Conservation (phyloP, 352 stramenopile species). For the Globisporangium cystogenes region DNA sequence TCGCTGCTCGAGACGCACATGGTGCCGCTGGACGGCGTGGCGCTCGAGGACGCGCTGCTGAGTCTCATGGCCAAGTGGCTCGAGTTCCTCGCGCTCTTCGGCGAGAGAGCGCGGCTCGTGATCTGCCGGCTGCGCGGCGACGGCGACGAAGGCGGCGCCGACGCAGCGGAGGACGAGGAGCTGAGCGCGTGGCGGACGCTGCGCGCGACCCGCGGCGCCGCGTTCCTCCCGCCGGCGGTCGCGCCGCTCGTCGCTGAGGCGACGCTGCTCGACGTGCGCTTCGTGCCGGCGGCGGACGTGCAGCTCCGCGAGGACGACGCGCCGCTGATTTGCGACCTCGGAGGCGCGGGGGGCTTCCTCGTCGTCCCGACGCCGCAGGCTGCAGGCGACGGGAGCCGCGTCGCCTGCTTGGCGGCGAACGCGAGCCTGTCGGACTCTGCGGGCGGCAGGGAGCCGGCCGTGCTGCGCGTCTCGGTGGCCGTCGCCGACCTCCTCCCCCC, state of each 20-base stretch:
- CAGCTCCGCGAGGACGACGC: conserved; percentile 37
- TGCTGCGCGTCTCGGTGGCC: conserved; percentile 32
- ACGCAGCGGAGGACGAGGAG: conserved; percentile 26
- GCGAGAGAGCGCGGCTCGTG: conserved; percentile 36
- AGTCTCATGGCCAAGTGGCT: conserved; percentile 43
- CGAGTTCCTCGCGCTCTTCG: conserved; percentile 54
- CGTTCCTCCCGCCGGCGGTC: conserved; percentile 29
- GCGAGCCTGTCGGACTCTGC: conserved; percentile 1
- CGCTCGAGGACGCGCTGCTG: conserved; percentile 27
- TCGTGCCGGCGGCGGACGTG: conserved; percentile 24
- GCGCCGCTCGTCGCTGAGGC: conserved; percentile 29
- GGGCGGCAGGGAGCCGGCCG: conserved; percentile 15
- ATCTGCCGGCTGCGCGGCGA: conserved; percentile 28
- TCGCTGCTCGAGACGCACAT: conserved; percentile 53
- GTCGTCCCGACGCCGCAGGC: conserved; percentile 34
- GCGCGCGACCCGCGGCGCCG: conserved; percentile 19
- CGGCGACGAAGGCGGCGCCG: background rate
- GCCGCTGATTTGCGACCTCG: conserved; percentile 22
- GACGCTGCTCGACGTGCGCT: conserved; percentile 32
- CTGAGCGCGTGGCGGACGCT: conserved; percentile 31
- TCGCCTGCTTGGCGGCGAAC: conserved; percentile 24
- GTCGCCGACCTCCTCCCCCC: conserved; percentile 13
- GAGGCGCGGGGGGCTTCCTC: conserved; percentile 30
- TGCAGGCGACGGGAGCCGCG: conserved; percentile 23
- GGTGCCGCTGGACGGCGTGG: conserved; percentile 25